Percentiles rank a stretch among this genome's conserved stretches.
Conservation (phyloP, 2,329 filamentous ascomycete genomes). For the Chlorencoelia australis region DNA sequence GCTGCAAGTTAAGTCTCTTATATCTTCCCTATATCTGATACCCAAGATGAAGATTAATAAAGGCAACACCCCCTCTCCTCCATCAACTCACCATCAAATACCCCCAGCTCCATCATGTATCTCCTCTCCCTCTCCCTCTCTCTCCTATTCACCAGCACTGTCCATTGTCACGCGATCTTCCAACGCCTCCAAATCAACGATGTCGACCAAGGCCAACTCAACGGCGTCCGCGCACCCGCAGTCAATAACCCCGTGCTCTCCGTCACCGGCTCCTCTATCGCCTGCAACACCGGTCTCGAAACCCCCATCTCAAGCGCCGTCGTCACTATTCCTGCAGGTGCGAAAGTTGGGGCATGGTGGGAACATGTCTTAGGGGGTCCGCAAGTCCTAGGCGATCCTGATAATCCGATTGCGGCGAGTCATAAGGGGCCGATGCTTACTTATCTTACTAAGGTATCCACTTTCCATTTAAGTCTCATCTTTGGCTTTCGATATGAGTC, state of each 20-base stretch:
- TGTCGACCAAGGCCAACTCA: constrained; percentile 38
- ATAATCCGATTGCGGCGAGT: constrained; percentile 38
- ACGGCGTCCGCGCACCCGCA: constrained; percentile 38
- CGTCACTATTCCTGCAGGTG: constrained; percentile 37
- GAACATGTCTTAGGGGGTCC: constrained; percentile 41
- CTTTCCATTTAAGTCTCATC: background rate
- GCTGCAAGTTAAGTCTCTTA: too few species aligned
- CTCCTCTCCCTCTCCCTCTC: constrained; percentile 6
- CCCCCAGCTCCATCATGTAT: too few species aligned
- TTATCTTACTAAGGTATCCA: constrained; percentile 34
- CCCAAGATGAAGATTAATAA: too few species aligned
- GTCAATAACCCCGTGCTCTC: constrained; percentile 41
- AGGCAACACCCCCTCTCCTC: too few species aligned
- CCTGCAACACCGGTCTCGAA: constrained; percentile 36
- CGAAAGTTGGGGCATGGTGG: constrained; percentile 38
- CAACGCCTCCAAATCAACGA: constrained; percentile 39
- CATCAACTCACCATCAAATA: too few species aligned
- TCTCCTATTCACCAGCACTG: constrained; percentile 6
- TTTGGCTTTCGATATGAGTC: background rate
- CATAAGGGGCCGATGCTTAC: constrained; percentile 36
- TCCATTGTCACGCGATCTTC: constrained; percentile 34
- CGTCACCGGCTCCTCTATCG: constrained; percentile 35
- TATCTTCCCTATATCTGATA: too few species aligned
- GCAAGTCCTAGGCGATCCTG: constrained; percentile 33
- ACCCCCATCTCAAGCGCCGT: constrained; percentile 30